Evolutionary conservation across 495 filamentous ascomycete species (phyloP).

Genomic region (Xylaria palmicola): DNA sequence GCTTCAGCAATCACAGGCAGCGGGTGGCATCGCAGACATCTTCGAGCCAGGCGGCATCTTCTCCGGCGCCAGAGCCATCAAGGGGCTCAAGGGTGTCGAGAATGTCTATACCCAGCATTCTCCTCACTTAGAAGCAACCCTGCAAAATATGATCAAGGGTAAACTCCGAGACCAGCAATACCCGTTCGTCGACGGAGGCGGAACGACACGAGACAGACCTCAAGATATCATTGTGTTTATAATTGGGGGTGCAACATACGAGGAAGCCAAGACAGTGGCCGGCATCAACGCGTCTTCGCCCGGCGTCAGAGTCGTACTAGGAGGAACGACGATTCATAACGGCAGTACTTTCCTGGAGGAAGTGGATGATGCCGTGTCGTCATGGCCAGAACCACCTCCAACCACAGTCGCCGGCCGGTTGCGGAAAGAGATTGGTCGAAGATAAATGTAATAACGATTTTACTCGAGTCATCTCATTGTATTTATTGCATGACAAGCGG

Average conservation of each 20-base stretch:
- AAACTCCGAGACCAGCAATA: constrained; percentile 80
- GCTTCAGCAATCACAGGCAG: constrained; percentile 67
- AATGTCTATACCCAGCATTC: constrained; percentile 99
- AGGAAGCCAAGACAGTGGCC: constrained; percentile 92
- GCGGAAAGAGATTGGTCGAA: constrained; percentile 60
- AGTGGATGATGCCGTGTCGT: constrained; percentile 72
- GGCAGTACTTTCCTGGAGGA: constrained; percentile 84
- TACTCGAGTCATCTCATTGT: background rate
- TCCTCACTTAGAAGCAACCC: constrained; percentile 77
- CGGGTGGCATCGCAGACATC: constrained; percentile 78
- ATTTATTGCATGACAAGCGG: background rate
- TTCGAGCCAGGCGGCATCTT: constrained; percentile 93
- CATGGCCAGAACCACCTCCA: constrained; percentile 75
- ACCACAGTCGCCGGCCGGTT: constrained; percentile 70
- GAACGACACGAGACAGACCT: constrained; percentile 84
- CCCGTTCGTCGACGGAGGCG: constrained; percentile 86
- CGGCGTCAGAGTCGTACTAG: constrained; percentile 82
- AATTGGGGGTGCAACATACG: constrained; percentile 88
- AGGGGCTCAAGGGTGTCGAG: constrained; percentile 93
- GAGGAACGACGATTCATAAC: constrained; percentile 82
- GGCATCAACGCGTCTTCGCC: constrained; percentile 89
- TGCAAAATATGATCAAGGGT: constrained; percentile 91
- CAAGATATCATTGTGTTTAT: constrained; percentile 96
- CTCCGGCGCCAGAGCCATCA: constrained; percentile 84
- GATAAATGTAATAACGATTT: constrained; percentile 26